Evolutionary conservation across 108 stramenopile genomes (phyloP).

Genomic region (Phaeodactylum tricornutum): DNA sequence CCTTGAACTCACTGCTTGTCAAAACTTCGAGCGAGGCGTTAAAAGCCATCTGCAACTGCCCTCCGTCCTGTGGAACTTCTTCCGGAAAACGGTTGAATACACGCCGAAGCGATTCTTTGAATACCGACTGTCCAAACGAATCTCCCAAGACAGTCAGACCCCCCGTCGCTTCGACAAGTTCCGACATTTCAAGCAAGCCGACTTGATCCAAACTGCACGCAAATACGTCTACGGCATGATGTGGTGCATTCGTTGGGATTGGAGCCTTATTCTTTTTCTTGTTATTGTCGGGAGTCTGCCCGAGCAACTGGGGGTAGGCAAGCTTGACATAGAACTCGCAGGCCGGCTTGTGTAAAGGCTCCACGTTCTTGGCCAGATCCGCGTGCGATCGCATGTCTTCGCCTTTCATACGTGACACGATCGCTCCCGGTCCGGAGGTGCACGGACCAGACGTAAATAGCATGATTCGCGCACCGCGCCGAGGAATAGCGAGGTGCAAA

Average conservation of each 20-base stretch:
- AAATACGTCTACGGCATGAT: slow-evolving; percentile 96
- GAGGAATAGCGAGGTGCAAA: slow-evolving; percentile 85
- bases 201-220: slow-evolving; percentile 98
- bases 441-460: slow-evolving; percentile 95
- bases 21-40: slow-evolving; percentile 88
- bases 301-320: slow-evolving; percentile 35
- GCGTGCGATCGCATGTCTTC: slow-evolving; percentile 90
- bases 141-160: slow-evolving; percentile 97
- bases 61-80: slow-evolving; percentile 80
- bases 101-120: slow-evolving; percentile 94
- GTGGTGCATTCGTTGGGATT: slow-evolving; percentile 29
- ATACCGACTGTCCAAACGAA: slow-evolving; percentile 94
- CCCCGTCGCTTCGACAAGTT: slow-evolving; percentile 90
- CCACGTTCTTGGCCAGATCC: slow-evolving; percentile 85
- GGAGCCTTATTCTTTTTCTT: slow-evolving; percentile 29
- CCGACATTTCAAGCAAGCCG: slow-evolving; percentile 94
- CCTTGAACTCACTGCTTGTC: slow-evolving; percentile 92
- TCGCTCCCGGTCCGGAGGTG: slow-evolving; percentile 91
- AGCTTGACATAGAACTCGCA: slow-evolving; percentile 89
- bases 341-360: slow-evolving; percentile 84
- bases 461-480: slow-evolving; percentile 90
- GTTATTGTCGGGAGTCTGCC: slow-evolving; percentile 10
- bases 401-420: slow-evolving; percentile 81
- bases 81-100: slow-evolving; percentile 84
- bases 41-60: slow-evolving; percentile 89